phyloP scores from a whole-genome alignment of 1,139 yeast genomes.

The Ogataea hybrid region DNA sequence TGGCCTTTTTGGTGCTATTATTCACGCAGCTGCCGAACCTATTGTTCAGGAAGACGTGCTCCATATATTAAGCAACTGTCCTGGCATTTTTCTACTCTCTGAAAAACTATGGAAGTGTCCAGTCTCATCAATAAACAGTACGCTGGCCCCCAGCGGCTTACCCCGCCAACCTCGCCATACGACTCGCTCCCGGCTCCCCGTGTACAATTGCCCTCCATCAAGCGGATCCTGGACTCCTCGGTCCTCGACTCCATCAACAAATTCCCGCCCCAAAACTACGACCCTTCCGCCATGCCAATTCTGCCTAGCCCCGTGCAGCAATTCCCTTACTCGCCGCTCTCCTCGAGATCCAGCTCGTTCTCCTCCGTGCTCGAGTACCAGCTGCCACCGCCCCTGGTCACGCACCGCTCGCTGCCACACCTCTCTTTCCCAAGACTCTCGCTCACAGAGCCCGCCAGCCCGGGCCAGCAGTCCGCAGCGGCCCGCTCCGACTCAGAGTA shows the following conservation, averaged over 20 bases:
- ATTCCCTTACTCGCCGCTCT: conserved; percentile 20
- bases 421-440: conserved; percentile 3
- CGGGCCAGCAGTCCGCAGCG: background rate
- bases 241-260: conserved; percentile 15
- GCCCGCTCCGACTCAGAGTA: conserved; percentile 8
- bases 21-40: conserved; percentile 8
- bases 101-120: conserved; percentile 21
- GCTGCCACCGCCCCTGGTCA: conserved; percentile 6
- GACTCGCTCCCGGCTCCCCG: conserved; percentile 12
- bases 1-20: conserved; percentile 7
- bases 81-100: background rate
- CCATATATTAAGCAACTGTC: conserved; percentile 4
- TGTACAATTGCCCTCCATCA: conserved; percentile 22
- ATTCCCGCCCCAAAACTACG: conserved; percentile 2
- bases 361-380: conserved; percentile 16
- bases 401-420: conserved; percentile 6
- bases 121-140: conserved; percentile 16
- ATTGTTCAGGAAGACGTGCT: conserved; percentile 1
- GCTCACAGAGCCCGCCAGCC: conserved; percentile 5
- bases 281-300: conserved; percentile 8
- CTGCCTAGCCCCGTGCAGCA: conserved; percentile 16
- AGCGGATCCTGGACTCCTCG: conserved; percentile 21
- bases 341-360: conserved; percentile 25
- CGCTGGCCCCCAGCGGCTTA: conserved; percentile 11
- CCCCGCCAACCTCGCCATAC: conserved; percentile 23